Base-by-base conservation (phyloP, 768 basidiomycete species). In the Suillus luteus region DNA sequence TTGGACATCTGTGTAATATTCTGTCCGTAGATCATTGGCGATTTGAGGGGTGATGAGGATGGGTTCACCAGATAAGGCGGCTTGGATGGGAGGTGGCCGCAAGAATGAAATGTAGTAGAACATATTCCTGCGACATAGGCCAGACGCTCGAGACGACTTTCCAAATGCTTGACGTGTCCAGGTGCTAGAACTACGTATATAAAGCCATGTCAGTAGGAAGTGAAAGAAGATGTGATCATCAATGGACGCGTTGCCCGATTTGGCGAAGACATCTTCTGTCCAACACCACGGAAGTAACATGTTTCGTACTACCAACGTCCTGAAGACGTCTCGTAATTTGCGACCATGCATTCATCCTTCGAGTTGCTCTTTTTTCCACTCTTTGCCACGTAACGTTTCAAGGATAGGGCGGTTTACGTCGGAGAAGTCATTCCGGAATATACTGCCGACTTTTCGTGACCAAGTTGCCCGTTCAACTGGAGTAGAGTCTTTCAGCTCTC, bases 81-180 rank as follows among this genome's bases (percentile, higher is more conserved):
- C 79, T 58, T 83, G 82, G 4, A 77, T 68, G 3, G 93, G 92
- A 4, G 93, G 95, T 12, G 95, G 93, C 52, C 93, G 89, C 17
- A 96, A 85, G 73, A 96, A 96, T 33, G 92, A 95, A 48, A 96
- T 73, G 77, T 96, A 96, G 81, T 82, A 92, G 77, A 90, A 94
- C 93, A 49, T 49, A 14, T 49, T 49, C 2, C 38, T 58, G 17
- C n/a, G 10, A 17, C 10, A 58, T 57, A 40, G 24, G 38, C 17
- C 17, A 27, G 55, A 27, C 17, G 8, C 9, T 14, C 37, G 24
- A 57, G 15, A 55, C 1, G 5, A 54, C 10, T n/a, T 54, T 10
- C 33, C 52, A 33, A 22, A 37, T 14, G 37, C 35, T 55, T 55
- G n/a, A 3, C 6, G 38, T 41, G 24, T 19, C 10, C 38, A 27